Evolutionary conservation across 2,329 filamentous ascomycete species (phyloP).

Genomic region (Xylaria sp.): DNA sequence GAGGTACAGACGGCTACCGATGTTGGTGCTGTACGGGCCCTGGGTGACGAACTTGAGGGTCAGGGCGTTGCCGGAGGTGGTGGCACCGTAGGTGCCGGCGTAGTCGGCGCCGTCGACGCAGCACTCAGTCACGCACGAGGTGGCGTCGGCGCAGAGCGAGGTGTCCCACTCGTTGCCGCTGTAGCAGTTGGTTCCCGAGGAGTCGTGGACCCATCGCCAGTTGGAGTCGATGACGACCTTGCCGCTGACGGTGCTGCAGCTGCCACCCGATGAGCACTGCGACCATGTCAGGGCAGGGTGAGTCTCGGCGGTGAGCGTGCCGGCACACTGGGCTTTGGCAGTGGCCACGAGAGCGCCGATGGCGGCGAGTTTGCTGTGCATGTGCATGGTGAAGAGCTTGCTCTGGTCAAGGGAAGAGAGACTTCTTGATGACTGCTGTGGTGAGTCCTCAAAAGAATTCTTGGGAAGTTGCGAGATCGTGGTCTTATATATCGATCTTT

Average conservation of each 20-base stretch:
- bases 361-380: conserved; percentile 47
- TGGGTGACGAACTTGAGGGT: conserved; percentile 64
- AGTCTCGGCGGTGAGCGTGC: conserved; percentile 54
- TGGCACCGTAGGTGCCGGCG: conserved; percentile 58
- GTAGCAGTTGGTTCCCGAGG: conserved; percentile 59
- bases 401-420: conserved; percentile 29
- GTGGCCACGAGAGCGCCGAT: conserved; percentile 53
- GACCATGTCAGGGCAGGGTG: conserved; percentile 60
- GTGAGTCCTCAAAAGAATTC: conserved; percentile 33
- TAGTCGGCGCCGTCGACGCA: conserved; percentile 60
- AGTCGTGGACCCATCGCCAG: conserved; percentile 63
- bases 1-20: conserved; percentile 65
- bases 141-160: conserved; percentile 51
- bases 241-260: conserved; percentile 56
- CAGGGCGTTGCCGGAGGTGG: conserved; percentile 57
- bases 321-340: conserved; percentile 56
- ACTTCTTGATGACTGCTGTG: conserved; percentile 29
- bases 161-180: conserved; percentile 56
- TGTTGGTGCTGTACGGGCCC: conserved; percentile 53
- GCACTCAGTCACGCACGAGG: conserved; percentile 54
- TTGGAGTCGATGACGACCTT: conserved; percentile 62
- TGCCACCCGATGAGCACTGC: conserved; percentile 55
- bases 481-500: conserved; percentile 37
- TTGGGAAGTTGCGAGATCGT: conserved; percentile 35
- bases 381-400: conserved; percentile 40